These are phyloP conservation scores for Metschnikowia lochheadii DNA, from an alignment of 805 yeast species.

Conservation along the genomic window DNA sequence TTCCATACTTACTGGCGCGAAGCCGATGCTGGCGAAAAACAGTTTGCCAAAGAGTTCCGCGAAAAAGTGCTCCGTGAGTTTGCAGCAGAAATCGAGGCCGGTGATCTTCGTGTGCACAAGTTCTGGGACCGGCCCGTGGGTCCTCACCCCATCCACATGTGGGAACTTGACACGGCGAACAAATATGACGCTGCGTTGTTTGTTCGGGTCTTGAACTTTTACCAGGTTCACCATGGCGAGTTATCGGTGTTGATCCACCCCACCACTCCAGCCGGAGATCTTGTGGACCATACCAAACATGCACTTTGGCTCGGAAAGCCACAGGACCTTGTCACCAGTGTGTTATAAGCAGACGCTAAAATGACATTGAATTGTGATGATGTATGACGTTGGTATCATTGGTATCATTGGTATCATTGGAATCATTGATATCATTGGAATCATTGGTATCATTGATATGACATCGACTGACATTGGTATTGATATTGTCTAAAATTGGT, in stretches of 20 bases:
- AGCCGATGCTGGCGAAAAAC: constrained; percentile 28
- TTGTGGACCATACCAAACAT: constrained; percentile 48
- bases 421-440: too few species aligned
- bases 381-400: too few species aligned
- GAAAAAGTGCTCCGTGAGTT: constrained; percentile 40
- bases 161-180: constrained; percentile 47
- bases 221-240: constrained; percentile 49
- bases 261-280: constrained; percentile 35
- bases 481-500: too few species aligned
- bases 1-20: constrained; percentile 52
- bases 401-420: too few species aligned
- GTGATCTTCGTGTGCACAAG: constrained; percentile 40
- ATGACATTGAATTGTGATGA: too few species aligned
- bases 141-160: constrained; percentile 58
- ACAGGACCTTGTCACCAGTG: constrained; percentile 12
- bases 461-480: too few species aligned
- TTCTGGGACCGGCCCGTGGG: constrained; percentile 50
- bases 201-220: constrained; percentile 44
- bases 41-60: constrained; percentile 35
- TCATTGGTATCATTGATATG: too few species aligned
- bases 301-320: constrained; percentile 59
- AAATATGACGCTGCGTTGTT: constrained; percentile 37
- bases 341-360: not conserved
- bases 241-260: constrained; percentile 57
- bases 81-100: constrained; percentile 37